Conservation (phyloP, 2,329 filamentous ascomycete genomes). For the Alternaria novae-zelandiae region DNA sequence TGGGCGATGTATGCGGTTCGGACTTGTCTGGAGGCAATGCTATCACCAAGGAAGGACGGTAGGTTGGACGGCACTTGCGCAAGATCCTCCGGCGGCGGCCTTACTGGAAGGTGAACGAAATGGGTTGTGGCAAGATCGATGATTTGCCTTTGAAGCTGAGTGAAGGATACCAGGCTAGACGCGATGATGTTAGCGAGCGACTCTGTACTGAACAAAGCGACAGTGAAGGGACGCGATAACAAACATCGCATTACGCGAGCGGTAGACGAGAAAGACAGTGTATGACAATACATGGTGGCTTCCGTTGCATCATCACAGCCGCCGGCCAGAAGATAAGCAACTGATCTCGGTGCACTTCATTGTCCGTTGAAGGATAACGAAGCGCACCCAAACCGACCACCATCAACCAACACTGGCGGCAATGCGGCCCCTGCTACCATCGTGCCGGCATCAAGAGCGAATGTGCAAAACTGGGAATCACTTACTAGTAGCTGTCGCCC, state of each 20-base stretch:
- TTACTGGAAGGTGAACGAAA: slow-evolving; percentile 59
- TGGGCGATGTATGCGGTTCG: slow-evolving; percentile 62
- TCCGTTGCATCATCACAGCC: slow-evolving; percentile 7
- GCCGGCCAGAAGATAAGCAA: slow-evolving; percentile 14
- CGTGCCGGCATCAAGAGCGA: slow-evolving; percentile 16
- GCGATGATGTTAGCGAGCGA: slow-evolving; percentile 5
- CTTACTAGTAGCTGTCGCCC: slow-evolving; percentile 55
- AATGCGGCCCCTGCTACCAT: slow-evolving; percentile 1
- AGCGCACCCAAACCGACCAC: slow-evolving; percentile 1
- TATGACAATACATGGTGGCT: slow-evolving; percentile 14
- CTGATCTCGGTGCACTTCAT: slow-evolving; percentile 15
- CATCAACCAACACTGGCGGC: not conserved
- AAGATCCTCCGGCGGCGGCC: slow-evolving; percentile 58
- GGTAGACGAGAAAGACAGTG: slow-evolving; percentile 14
- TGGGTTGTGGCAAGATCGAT: slow-evolving; percentile 59
- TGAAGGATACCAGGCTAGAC: slow-evolving; percentile 59
- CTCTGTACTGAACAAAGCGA: not conserved
- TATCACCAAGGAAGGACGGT: slow-evolving; percentile 63
- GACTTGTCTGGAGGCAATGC: slow-evolving; percentile 58
- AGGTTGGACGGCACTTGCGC: slow-evolving; percentile 59
- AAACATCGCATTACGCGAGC: slow-evolving; percentile 12
- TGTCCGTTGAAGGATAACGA: slow-evolving; percentile 11
- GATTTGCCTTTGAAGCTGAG: slow-evolving; percentile 59
- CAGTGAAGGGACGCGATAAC: not conserved
- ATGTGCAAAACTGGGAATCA: slow-evolving; percentile 33